phyloP scores from a whole-genome alignment of 345 rosid species.

The Citrus inodora region DNA sequence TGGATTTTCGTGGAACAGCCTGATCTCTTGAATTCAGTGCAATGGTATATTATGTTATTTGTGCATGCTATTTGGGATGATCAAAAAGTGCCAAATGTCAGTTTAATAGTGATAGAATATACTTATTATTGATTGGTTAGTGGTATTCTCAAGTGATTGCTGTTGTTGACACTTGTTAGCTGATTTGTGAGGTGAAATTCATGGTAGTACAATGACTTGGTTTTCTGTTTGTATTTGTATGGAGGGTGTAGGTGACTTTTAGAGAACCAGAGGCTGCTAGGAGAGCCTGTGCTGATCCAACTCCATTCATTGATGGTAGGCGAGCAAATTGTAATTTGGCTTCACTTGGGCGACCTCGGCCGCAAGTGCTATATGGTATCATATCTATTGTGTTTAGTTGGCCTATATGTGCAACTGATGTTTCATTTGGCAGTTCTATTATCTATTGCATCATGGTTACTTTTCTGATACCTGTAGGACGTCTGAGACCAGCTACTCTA shows the following conservation, averaged over 20 bases:
- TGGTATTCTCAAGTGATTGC: not conserved
- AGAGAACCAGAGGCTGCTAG: slow-evolving; percentile 93
- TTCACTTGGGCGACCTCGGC: slow-evolving; percentile 80
- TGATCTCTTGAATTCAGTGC: not conserved
- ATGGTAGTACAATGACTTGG: slow-evolving; percentile 39
- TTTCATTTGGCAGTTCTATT: not conserved
- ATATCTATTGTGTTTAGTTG: slow-evolving; percentile 28
- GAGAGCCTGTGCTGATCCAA: slow-evolving; percentile 88
- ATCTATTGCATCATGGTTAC: not conserved
- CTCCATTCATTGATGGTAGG: slow-evolving; percentile 89
- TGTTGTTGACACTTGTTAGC: not conserved
- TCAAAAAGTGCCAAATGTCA: not conserved
- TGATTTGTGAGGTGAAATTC: not conserved
- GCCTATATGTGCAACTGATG: slow-evolving; percentile 17
- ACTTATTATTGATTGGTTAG: not conserved
- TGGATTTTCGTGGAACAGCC: not conserved
- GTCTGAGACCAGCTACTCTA: slow-evolving; percentile 56
- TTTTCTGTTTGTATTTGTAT: slow-evolving; percentile 39
- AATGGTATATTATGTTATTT: not conserved
- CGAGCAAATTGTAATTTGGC: slow-evolving; percentile 97
- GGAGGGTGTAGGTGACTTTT: slow-evolving; percentile 96
- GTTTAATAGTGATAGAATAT: not conserved
- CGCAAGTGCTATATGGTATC: slow-evolving; percentile 54
- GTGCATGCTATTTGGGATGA: not conserved
- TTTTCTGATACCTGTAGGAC: slow-evolving; percentile 43